phyloP scores from a whole-genome alignment of 176 grass and related monocot genomes.

The Avena sativa region DNA sequence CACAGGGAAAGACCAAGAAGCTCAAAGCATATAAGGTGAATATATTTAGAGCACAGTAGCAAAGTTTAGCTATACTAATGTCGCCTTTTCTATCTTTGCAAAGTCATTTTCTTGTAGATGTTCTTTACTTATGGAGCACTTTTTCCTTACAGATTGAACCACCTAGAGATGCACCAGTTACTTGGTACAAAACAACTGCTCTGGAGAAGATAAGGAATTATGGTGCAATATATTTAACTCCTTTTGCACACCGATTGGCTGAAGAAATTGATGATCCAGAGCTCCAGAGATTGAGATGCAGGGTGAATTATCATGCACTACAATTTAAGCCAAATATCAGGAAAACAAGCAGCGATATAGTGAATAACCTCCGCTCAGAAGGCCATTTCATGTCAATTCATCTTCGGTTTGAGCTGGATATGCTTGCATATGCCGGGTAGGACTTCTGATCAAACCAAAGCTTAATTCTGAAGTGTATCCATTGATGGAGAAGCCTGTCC shows the following conservation, averaged over 20 bases:
- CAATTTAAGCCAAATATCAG: slow-evolving; percentile 92
- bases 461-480: slow-evolving; percentile 16
- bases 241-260: slow-evolving; percentile 94
- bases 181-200: slow-evolving; percentile 89
- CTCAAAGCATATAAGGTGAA: slow-evolving; percentile 80
- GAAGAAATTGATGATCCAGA: slow-evolving; percentile 90
- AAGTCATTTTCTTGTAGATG: not conserved
- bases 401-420: slow-evolving; percentile 99
- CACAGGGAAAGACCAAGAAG: slow-evolving; percentile 93
- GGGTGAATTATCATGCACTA: slow-evolving; percentile 97
- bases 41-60: slow-evolving; percentile 18
- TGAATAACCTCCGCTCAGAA: slow-evolving; percentile 81
- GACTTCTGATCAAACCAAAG: slow-evolving; percentile 23
- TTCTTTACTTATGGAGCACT: slow-evolving; percentile 16
- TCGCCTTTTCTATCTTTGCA: slow-evolving; percentile 16
- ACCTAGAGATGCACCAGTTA: slow-evolving; percentile 93
- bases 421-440: slow-evolving; percentile 99
- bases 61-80: slow-evolving; percentile 11
- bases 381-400: slow-evolving; percentile 99
- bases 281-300: slow-evolving; percentile 95
- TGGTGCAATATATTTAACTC: slow-evolving; percentile 95
- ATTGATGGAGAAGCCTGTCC: not conserved
- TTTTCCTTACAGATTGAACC: slow-evolving; percentile 74
- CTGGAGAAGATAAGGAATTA: slow-evolving; percentile 88
- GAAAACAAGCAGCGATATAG: slow-evolving; percentile 89